These are phyloP conservation scores for Phytophthora melonis DNA, from an alignment of 352 stramenopile genomes.

Conservation along the genomic window DNA sequence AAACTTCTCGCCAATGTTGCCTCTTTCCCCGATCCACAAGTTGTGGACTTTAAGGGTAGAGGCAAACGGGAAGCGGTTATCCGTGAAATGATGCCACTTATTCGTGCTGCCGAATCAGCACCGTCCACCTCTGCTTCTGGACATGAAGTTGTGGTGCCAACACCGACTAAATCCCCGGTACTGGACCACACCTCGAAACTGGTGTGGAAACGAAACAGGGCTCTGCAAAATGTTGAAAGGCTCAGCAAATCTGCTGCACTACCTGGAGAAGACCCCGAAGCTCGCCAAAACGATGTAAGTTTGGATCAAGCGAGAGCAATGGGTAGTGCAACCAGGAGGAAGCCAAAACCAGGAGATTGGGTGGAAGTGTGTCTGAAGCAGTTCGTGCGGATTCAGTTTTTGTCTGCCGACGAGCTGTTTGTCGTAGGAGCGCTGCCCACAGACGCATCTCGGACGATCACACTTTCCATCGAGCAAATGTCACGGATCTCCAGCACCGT, in stretches of 20 bases:
- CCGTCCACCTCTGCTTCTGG: not conserved
- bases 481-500: slow-evolving; percentile 47
- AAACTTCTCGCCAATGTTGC: slow-evolving; percentile 55
- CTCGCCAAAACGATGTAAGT: not conserved
- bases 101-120: slow-evolving; percentile 27
- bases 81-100: slow-evolving; percentile 30
- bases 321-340: slow-evolving; percentile 4
- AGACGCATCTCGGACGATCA: slow-evolving; percentile 28
- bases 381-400: slow-evolving; percentile 55
- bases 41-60: slow-evolving; percentile 20
- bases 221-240: slow-evolving; percentile 1
- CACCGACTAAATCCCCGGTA: not conserved
- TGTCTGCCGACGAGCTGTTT: slow-evolving; percentile 44
- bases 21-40: slow-evolving; percentile 51
- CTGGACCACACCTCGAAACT: not conserved
- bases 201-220: slow-evolving; percentile 11
- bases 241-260: not conserved
- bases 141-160: slow-evolving; percentile 26
- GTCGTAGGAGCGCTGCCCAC: slow-evolving; percentile 35
- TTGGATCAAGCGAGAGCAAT: not conserved
- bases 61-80: slow-evolving; percentile 32
- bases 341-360: slow-evolving; percentile 59
- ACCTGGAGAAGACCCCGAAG: slow-evolving; percentile 1
- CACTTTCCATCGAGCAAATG: slow-evolving; percentile 41
- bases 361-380: slow-evolving; percentile 56